Conservation (phyloP, 148 eudicot species). For the Gaultheria prostrata region DNA sequence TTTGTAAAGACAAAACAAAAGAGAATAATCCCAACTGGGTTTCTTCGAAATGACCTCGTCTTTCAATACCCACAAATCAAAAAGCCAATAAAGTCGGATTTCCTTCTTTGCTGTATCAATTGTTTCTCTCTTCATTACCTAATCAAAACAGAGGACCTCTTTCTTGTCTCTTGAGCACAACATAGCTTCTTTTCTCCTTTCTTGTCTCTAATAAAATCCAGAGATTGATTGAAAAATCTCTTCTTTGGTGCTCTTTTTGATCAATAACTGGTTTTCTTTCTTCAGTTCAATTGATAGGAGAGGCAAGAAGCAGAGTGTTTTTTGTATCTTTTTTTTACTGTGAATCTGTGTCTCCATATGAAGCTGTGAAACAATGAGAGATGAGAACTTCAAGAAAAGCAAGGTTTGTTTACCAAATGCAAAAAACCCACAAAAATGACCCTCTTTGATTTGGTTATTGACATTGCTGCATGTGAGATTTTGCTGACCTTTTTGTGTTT, state of each 20-base stretch:
- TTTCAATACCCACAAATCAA: slow-evolving; percentile 29
- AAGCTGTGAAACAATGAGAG: slow-evolving; percentile 72
- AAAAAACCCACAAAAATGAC: background rate
- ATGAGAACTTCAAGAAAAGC: slow-evolving; percentile 78
- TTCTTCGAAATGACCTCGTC: slow-evolving; percentile 28
- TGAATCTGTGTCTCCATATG: slow-evolving; percentile 30
- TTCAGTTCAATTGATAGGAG: background rate
- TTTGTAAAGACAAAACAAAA: background rate
- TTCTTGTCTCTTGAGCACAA: background rate
- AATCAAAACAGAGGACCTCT: slow-evolving; percentile 21
- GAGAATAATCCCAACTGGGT: slow-evolving; percentile 30
- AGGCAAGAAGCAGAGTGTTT: background rate
- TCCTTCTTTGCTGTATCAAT: slow-evolving; percentile 16
- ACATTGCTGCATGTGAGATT: slow-evolving; percentile 9
- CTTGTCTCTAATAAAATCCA: background rate
- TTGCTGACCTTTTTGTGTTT: slow-evolving; percentile 29
- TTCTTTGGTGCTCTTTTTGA: background rate
- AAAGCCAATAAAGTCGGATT: slow-evolving; percentile 17
- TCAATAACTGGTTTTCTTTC: background rate
- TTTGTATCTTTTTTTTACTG: background rate
- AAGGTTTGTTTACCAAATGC: slow-evolving; percentile 57
- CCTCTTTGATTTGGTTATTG: slow-evolving; percentile 9
- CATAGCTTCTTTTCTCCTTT: background rate
- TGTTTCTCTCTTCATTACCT: slow-evolving; percentile 17
- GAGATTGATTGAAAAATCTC: background rate